Evolutionary conservation across 2,329 filamentous ascomycete species (phyloP), one percentile per base, ranked within the genome.

Genomic region (Xylaria sp.): DNA sequence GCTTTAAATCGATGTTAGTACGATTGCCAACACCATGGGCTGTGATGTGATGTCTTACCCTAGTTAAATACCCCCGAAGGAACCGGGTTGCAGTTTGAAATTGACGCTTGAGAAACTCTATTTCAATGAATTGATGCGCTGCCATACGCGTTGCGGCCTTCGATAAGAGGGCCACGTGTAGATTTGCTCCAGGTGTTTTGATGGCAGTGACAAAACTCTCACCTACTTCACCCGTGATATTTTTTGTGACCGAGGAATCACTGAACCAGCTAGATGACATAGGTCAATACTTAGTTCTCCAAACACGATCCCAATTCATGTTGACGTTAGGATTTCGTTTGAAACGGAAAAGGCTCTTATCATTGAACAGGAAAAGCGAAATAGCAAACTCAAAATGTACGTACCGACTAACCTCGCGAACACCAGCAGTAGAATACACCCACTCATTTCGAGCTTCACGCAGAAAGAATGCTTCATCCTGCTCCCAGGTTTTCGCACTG

Each of bases 51-150:
- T 32, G 47, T 69, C 76, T 73, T 72, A 78, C 76, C 24, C 76
- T 71, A 53, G 68, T 67, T 61, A 77, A 51, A 62, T 75, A 78
- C n/a, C 72, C 76, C 34, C 74, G 73, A 12, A 78, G 68, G 47
- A 78, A 77, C 60, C 70, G 75, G 19, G 69, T 69, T 0, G 71
- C 75, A 17, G 72, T 60, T 48, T 73, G 55, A 61, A 78, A 78
- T 1, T 78, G 75, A 3, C 75, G 75, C 9, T 72, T 73, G 2
- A 74, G 72, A 45, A 78, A 78, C 27, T 76, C 76, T 6, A 74
- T 61, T 8, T 72, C 70, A 17, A 73, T 72, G 64, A 78, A 78
- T 1, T 78, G 60, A 61, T 78, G 76, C 8, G 55, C 57, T 24
- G 75, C 76, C 69, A 78, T 72, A 9, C 71, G 69, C 32, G 67